phyloP scores from a whole-genome alignment of 1,284 basidiomycete genomes.

The Chondrostereum purpureum region DNA sequence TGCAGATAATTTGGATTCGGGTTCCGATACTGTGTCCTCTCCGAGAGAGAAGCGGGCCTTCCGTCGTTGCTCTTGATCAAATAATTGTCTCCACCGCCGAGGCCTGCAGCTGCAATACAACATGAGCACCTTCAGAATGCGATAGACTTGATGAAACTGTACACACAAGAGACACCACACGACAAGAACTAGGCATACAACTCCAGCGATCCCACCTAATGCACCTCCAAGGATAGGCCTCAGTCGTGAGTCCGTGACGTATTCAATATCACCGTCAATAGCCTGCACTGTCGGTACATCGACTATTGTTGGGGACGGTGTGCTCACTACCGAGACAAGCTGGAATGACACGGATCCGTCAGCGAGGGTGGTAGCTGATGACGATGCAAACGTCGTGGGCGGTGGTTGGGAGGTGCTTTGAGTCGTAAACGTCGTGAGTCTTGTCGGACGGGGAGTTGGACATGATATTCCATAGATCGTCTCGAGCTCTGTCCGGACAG shows the following conservation, averaged over 20 bases:
- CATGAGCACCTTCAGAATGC: too few relatives aligned
- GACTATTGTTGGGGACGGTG: neutral
- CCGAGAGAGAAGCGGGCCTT: constrained; percentile 1
- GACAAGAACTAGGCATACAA: neutral
- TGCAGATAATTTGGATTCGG: too few relatives aligned
- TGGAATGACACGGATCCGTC: neutral
- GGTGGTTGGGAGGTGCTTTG: neutral
- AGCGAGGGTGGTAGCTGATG: neutral
- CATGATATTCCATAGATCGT: neutral
- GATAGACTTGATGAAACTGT: too few relatives aligned
- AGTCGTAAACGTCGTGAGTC: neutral
- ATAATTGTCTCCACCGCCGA: neutral
- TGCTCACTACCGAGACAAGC: neutral
- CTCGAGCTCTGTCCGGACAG: neutral
- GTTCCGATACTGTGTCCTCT: neutral
- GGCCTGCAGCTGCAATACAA: neutral
- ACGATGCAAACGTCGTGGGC: too few relatives aligned
- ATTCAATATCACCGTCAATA: neutral
- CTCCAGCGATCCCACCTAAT: constrained; percentile 1
- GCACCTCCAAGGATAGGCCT: constrained; percentile 1
- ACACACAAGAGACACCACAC: constrained; percentile 2
- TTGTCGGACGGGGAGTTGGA: neutral
- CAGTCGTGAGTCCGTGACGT: neutral
- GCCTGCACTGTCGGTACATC: neutral
- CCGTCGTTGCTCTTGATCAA: neutral